Base-by-base conservation (phyloP, 805 yeast genomes). In the Yarrowia bubula region DNA sequence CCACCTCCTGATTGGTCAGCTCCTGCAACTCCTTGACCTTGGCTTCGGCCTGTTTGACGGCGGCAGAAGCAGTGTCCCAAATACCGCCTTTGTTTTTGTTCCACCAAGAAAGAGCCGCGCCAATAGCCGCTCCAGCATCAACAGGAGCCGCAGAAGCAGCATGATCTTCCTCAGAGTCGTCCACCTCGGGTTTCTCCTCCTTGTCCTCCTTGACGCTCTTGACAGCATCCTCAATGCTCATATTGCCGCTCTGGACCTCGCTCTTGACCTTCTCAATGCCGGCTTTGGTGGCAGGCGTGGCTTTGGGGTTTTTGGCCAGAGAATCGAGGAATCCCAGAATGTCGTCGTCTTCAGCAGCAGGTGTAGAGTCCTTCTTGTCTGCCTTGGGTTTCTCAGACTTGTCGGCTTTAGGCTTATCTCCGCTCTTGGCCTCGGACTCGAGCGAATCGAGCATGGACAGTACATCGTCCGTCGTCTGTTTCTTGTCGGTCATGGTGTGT, bases 21-120 rank as follows among this genome's bases (percentile, higher is more conserved):
- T 66, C 65, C 66, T 75, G 77, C 14, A 76, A 69, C 51, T 78
- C 80, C 28, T 77, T 70, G 18, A 79, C 78, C 50, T 66, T 70
- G 1, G 78, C 77, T 66, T 78, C 81, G 13, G 81, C 81, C 66
- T 76, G 77, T 57, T 75, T 74, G 41, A 79, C 78, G 17, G 80
- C 81, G 0, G 76, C 72, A 8, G 75, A 71, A 18, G 75, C 72
- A 7, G 79, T 78, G 62, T 74, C 75, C 82, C 81, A 79, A 9
- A 79, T 57, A 1, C 78, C 80, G 7, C 72, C 75, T 65, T 71
- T 73, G 69, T 74, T 74, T 53, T 72, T 68, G 57, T 70, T 67
- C 79, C 79, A 76, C 79, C 79, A 76, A 35, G 73, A 68, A 14
- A 76, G 65, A 41, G 76, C 65, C 1, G 75, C 66, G 28, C 73